Conservation (phyloP, 257 asterid species). For the Marsdenia floribunda region DNA sequence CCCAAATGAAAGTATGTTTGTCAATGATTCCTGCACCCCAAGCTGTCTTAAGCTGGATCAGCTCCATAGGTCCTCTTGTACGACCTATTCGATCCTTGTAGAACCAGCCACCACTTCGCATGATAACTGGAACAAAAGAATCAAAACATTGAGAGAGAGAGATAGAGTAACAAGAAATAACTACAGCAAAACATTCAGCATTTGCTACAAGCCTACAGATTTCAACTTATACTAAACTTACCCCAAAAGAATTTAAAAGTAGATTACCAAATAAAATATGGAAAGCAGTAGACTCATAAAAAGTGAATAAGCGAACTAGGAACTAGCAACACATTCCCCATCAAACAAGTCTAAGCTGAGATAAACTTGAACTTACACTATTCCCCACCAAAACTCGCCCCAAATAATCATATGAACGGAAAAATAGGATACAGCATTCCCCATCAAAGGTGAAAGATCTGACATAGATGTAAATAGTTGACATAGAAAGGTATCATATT, state of each 20-base stretch:
- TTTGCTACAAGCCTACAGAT: not conserved
- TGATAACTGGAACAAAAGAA: slow-evolving; percentile 53
- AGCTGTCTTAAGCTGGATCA: slow-evolving; percentile 93
- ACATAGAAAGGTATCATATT: not conserved
- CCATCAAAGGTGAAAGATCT: not conserved
- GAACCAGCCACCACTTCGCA: slow-evolving; percentile 79
- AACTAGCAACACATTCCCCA: not conserved
- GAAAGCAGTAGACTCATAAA: not conserved
- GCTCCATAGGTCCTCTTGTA: slow-evolving; percentile 90
- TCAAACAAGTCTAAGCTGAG: not conserved
- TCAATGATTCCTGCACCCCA: slow-evolving; percentile 98
- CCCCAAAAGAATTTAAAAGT: not conserved
- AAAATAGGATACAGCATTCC: not conserved
- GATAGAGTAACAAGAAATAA: not conserved
- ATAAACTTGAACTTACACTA: not conserved
- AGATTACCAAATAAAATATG: not conserved
- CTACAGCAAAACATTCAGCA: not conserved
- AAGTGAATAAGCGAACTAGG: not conserved
- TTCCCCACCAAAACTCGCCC: not conserved
- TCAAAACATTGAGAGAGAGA: slow-evolving; percentile 9
- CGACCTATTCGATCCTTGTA: slow-evolving; percentile 98
- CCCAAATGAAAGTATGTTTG: slow-evolving; percentile 86
- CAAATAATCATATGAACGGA: not conserved
- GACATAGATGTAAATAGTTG: not conserved
- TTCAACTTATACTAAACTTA: not conserved